phyloP scores from a whole-genome alignment of 306 rosid genomes.

The Neltuma alba region DNA sequence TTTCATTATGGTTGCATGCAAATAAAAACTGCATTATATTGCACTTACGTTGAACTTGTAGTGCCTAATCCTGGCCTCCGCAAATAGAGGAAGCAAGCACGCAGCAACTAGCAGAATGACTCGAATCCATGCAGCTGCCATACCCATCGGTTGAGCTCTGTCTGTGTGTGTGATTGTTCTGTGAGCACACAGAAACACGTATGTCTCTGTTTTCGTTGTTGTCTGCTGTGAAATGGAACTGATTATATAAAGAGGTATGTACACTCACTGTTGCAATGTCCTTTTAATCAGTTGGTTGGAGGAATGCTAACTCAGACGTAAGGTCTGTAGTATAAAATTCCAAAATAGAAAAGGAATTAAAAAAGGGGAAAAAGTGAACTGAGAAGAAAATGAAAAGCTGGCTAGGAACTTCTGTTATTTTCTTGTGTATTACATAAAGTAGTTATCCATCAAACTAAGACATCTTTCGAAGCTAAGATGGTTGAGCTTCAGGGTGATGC shows the following conservation, averaged over 20 bases:
- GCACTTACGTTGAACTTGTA: slow-evolving; percentile 40
- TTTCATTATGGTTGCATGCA: slow-evolving; percentile 5
- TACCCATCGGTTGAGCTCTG: background rate
- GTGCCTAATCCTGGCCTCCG: slow-evolving; percentile 37
- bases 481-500: slow-evolving; percentile 29
- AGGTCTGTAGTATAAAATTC: slow-evolving; percentile 22
- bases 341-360: background rate
- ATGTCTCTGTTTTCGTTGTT: background rate
- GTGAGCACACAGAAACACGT: background rate
- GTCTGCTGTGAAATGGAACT: background rate
- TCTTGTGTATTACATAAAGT: slow-evolving; percentile 48
- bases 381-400: background rate
- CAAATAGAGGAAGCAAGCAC: slow-evolving; percentile 28
- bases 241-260: slow-evolving; percentile 34
- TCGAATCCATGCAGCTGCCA: slow-evolving; percentile 16
- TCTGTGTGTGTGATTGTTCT: background rate
- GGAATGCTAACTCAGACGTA: slow-evolving; percentile 33
- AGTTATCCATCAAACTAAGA: slow-evolving; percentile 47
- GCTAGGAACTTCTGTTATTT: slow-evolving; percentile 1
- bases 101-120: slow-evolving; percentile 7
- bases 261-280: slow-evolving; percentile 49
- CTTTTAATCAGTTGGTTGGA: slow-evolving; percentile 47
- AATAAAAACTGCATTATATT: background rate
- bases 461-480: slow-evolving; percentile 47
- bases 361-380: background rate